These are phyloP conservation scores for Salix arbutifolia DNA, from an alignment of 345 rosid genomes.

Conservation along the genomic window DNA sequence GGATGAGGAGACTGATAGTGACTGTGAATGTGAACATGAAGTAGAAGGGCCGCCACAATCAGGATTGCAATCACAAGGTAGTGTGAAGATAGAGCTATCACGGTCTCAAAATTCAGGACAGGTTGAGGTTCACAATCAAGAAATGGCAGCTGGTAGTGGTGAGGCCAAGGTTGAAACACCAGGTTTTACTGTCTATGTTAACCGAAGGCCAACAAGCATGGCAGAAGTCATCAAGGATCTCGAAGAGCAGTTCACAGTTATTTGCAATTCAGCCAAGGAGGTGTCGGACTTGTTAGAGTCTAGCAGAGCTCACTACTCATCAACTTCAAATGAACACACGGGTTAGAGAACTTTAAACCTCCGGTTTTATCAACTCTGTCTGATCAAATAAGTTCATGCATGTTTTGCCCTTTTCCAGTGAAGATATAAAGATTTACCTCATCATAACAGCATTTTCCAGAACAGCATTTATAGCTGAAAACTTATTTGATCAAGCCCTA, in stretches of 20 bases:
- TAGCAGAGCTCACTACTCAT: constrained; percentile 57
- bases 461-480: not conserved
- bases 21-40: constrained; percentile 34
- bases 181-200: constrained; percentile 86
- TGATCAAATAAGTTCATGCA: too few species aligned
- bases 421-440: too few species aligned
- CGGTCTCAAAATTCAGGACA: constrained; percentile 45
- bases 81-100: constrained; percentile 39
- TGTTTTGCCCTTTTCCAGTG: too few species aligned
- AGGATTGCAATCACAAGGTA: constrained; percentile 41
- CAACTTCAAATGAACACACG: constrained; percentile 58
- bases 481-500: not conserved
- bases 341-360: constrained; percentile 34
- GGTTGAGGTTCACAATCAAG: constrained; percentile 52
- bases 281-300: constrained; percentile 80
- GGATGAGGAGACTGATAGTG: constrained; percentile 40
- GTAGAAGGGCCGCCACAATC: constrained; percentile 20
- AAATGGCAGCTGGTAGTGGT: constrained; percentile 41
- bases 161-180: constrained; percentile 55
- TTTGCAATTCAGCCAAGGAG: constrained; percentile 67
- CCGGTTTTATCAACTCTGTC: not conserved
- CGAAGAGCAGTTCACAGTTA: constrained; percentile 62
- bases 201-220: constrained; percentile 89
- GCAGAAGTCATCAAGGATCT: constrained; percentile 90
- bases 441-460: not conserved